phyloP scores from a whole-genome alignment of 2,329 filamentous ascomycete species.

The Lecanicillium sp. region DNA sequence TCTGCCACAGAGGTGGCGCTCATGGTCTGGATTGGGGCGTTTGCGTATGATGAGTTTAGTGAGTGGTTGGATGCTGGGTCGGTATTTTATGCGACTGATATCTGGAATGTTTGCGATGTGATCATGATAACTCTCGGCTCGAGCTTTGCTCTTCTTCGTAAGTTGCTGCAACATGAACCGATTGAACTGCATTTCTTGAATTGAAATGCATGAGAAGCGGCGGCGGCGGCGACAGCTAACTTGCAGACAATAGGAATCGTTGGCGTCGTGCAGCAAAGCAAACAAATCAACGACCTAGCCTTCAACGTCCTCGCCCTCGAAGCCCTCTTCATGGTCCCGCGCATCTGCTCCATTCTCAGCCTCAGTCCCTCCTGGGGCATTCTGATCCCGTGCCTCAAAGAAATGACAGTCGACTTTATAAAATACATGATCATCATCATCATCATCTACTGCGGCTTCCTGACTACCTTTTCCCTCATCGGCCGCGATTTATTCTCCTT shows the following conservation, averaged over 20 bases:
- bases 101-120: slow-evolving; percentile 70
- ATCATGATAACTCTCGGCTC: slow-evolving; percentile 67
- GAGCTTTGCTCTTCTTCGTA: slow-evolving; percentile 63
- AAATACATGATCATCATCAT: slow-evolving; percentile 75
- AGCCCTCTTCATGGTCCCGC: slow-evolving; percentile 81
- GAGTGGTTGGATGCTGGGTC: slow-evolving; percentile 81
- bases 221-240: no score
- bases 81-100: slow-evolving; percentile 75
- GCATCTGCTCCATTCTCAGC: slow-evolving; percentile 79
- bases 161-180: no score
- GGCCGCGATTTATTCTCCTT: slow-evolving; percentile 62
- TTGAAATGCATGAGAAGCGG: no score
- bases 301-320: slow-evolving; percentile 89
- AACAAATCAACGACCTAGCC: slow-evolving; percentile 61
- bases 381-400: slow-evolving; percentile 80
- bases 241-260: slow-evolving; percentile 27
- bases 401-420: slow-evolving; percentile 89
- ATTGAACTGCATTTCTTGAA: no score
- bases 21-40: slow-evolving; percentile 80
- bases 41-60: slow-evolving; percentile 79
- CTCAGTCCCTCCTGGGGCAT: slow-evolving; percentile 87
- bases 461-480: slow-evolving; percentile 76
- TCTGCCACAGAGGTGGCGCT: slow-evolving; percentile 63
- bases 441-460: slow-evolving; percentile 78
- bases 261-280: slow-evolving; percentile 40